Evolutionary conservation across 2,329 filamentous ascomycete species (phyloP), one percentile per base, ranked within the genome.

Genomic region (Fusarium nisikadoi): DNA sequence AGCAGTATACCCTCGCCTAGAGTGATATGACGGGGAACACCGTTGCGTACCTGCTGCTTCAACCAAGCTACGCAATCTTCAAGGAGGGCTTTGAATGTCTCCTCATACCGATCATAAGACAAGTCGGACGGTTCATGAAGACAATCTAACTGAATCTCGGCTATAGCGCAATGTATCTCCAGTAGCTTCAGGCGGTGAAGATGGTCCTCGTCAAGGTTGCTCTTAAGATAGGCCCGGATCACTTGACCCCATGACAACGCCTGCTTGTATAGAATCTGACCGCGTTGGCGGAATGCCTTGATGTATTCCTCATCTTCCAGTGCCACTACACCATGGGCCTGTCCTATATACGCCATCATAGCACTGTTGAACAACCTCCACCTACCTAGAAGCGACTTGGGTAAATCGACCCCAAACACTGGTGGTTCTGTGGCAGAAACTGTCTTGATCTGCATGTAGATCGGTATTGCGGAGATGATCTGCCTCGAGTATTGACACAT

Each of bases 381-480:
- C 2, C 49, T 23, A 20, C 49, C 49, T 2, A 53, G 49, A 9
- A 53, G 49, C 3, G 49, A 38, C 3, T n/a, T 38, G 4, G 49
- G 49, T 9, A 38, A n/a, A 6, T 53, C 49, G 8, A 29, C 35
- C 13, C 49, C 49, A 17, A 17, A 53, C 0, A 39, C 35, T n/a
- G 49, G 49, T 1, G 49, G 49, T 20, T 38, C 49, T 2, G 35
- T 53, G 7, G 49, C 49, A 3, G 49, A 53, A 7, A 53, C 23
- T 2, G 33, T 53, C 5, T 53, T 53, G 20, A 53, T 53, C 13
- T 38, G 35, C 35, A n/a, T 53, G 14, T 38, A 53, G 10, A 39
- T 29, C 4, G 49, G 49, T 17, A 36, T 27, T 0, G 9, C 33
- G 0, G 33, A 53, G 29, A 39, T 29, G 4, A 53, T 38, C 1